These are phyloP conservation scores for Colletotrichum falcatum DNA, from an alignment of 2,329 filamentous ascomycete species.

Conservation along the genomic window DNA sequence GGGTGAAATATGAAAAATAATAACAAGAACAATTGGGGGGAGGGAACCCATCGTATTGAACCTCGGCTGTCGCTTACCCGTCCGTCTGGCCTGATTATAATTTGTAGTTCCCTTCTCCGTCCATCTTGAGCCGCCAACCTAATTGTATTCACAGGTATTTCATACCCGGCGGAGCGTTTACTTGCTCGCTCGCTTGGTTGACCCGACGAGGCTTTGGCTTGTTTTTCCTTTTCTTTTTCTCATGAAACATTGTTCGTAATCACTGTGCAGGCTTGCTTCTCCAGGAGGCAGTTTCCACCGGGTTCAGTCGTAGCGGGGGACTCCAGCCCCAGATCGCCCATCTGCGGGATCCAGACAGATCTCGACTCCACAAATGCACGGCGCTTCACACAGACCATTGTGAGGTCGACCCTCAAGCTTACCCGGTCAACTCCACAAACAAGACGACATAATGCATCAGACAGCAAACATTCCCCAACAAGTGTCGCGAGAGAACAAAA, in stretches of 20 bases:
- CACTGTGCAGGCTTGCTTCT: not conserved
- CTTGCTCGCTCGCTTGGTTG: not conserved
- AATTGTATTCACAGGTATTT: not conserved
- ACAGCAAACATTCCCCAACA: not conserved
- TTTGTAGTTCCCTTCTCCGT: not conserved
- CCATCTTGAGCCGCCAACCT: not conserved
- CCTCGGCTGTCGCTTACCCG: not conserved
- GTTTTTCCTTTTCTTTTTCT: not conserved
- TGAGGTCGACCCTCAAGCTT: slow-evolving; percentile 36
- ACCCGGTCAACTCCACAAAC: slow-evolving; percentile 4
- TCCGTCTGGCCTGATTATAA: not conserved
- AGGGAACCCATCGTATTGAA: not conserved
- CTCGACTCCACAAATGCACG: slow-evolving; percentile 14
- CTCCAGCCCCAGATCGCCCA: slow-evolving; percentile 5
- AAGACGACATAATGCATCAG: not conserved
- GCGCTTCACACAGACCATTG: slow-evolving; percentile 31
- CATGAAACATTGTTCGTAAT: not conserved
- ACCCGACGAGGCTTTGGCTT: not conserved
- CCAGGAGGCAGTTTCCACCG: no score
- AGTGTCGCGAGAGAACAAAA: not conserved
- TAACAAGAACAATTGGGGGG: not conserved
- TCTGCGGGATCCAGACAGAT: slow-evolving; percentile 1
- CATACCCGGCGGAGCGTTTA: no score
- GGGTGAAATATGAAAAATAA: no score
- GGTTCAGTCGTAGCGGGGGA: slow-evolving; percentile 5